Evolutionary conservation across 164 flowering plant species (phyloP).

Genomic region (Aristolochia californica): DNA sequence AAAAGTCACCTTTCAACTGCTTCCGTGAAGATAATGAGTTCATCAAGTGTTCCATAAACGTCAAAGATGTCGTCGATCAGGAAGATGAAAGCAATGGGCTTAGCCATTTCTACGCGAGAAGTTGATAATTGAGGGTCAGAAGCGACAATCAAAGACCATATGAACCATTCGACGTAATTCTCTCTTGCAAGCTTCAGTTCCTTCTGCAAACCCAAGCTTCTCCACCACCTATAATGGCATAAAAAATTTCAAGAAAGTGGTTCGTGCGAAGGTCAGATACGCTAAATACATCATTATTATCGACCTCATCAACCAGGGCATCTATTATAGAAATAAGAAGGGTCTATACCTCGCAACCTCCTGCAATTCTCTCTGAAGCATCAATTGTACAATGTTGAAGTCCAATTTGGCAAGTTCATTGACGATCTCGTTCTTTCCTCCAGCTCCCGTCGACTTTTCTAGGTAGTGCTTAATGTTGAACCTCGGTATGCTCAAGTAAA

Average conservation of each 20-base stretch:
- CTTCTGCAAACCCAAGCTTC: conserved; percentile 26
- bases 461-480: conserved; percentile 17
- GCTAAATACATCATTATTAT: too few relatives aligned
- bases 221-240: conserved; percentile 91
- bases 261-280: too few relatives aligned
- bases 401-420: conserved; percentile 36
- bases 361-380: conserved; percentile 28
- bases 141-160: conserved; percentile 27
- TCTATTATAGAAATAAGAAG: too few relatives aligned
- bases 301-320: too few relatives aligned
- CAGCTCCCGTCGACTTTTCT: neutral
- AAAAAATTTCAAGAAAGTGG: too few relatives aligned
- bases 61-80: conserved; percentile 62
- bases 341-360: conserved; percentile 37
- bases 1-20: conserved; percentile 37
- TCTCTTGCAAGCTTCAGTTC: conserved; percentile 38
- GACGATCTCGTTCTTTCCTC: conserved; percentile 4
- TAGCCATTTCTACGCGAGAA: conserved; percentile 35
- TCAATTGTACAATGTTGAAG: conserved; percentile 19
- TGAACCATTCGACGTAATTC: conserved; percentile 47
- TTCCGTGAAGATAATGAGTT: conserved; percentile 42
- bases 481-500: conserved; percentile 29
- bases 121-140: conserved; percentile 29
- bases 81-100: conserved; percentile 36
- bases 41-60: conserved; percentile 39